These are phyloP conservation scores for Diaporthe sp. DNA, from an alignment of 2,329 filamentous ascomycete species.

Conservation along the genomic window DNA sequence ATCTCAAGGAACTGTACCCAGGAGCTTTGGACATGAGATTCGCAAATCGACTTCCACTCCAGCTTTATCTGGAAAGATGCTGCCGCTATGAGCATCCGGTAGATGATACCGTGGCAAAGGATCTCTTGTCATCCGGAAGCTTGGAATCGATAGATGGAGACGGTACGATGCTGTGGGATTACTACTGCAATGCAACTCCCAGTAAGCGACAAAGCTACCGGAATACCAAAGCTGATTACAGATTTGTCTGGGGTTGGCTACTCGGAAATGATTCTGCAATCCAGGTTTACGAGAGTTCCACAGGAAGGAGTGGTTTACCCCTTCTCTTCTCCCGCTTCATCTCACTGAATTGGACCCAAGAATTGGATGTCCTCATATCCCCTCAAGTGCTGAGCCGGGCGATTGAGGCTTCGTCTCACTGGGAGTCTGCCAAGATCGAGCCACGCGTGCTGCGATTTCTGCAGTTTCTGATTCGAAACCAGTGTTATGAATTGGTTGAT, in stretches of 20 bases:
- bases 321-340: background rate
- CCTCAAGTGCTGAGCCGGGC: fast-evolving
- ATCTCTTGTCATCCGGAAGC: background rate
- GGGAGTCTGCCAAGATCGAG: background rate
- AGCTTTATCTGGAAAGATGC: background rate
- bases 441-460: background rate
- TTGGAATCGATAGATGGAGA: background rate
- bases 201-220: no score
- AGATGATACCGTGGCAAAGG: background rate
- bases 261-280: background rate
- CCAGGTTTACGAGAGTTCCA: background rate
- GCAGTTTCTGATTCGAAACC: background rate
- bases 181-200: background rate
- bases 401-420: background rate
- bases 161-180: background rate
- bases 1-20: background rate
- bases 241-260: background rate
- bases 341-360: no score
- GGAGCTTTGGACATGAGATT: background rate
- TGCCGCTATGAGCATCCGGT: fast-evolving
- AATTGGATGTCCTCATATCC: background rate
- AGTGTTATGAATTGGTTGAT: fast-evolving
- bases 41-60: background rate
- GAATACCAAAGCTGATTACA: no score
- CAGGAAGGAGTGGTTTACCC: background rate